Base-by-base conservation (phyloP, 768 basidiomycete species). In the Leucocoprinus sp. region DNA sequence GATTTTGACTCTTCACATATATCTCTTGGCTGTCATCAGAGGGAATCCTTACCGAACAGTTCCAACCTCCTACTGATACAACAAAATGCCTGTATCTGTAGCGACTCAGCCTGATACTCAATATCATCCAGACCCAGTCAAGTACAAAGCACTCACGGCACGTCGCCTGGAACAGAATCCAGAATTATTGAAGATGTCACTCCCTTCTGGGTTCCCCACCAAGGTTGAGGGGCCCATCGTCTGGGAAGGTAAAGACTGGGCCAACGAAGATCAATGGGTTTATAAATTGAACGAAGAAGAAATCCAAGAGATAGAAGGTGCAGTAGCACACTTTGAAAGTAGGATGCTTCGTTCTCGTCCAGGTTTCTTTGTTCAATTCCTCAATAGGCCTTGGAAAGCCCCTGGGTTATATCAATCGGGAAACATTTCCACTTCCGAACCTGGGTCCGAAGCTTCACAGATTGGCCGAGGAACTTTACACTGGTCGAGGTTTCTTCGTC, bases 401-500 rank as follows among this genome's bases (percentile, higher is more conserved):
- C 19, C 24, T 69, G 45, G 69, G 70, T 7, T 64, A 63, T 43
- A 57, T 71, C 22, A 52, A 50, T 14, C 61, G 53, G 26, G 62
- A 66, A 3, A 71, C 62, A 0, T 74, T 72, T 52, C 72, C 70
- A 1, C 65, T 74, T 11, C 69, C 69, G 1, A 65, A 64, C 0
- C 54, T 74, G 12, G 57, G 66, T 23, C 26, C 58, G 2, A 59
- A 54, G 21, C 60, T 74, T 9, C 45, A 59, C 36, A 60, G 55
- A 9, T 55, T 74, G n/a, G 64, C 69, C 0, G 44, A 64, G 17
- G 69, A 70, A 40, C 59, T 74, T 8, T 69, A 72, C 49, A 59
- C 58, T 17, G 71, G 72, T 5, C 63, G 72, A 37, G 72, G 72
- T 0, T 74, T 74, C 60, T 72, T 71, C 54, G 71, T 74, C 37